A percentile compares a stretch with the other conserved stretches of the same genome.
Evolutionary conservation across 352 stramenopile genomes (phyloP).

Genomic region (Globisporangium carolinianum): DNA sequence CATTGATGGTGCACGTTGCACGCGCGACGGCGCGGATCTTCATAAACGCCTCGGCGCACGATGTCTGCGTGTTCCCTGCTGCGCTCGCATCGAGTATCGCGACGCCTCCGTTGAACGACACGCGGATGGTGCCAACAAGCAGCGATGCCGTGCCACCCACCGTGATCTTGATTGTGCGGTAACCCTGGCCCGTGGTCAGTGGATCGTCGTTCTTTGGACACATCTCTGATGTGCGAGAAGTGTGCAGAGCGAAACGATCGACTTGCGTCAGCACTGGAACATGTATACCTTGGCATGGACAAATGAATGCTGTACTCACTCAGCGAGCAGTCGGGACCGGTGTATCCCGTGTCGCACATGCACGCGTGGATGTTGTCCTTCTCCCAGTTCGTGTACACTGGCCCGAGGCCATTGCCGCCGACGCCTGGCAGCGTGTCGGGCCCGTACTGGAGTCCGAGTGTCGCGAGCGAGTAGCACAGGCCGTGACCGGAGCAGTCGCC

Average conservation of each 20-base stretch:
- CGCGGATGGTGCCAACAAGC: constrained; percentile 25
- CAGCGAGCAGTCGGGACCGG: constrained; percentile 77
- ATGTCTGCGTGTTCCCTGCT: constrained; percentile 20
- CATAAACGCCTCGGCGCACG: constrained; percentile 37
- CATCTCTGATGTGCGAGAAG: constrained; percentile 32
- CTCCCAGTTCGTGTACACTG: constrained; percentile 82
- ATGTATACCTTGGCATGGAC: not conserved
- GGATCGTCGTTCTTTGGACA: constrained; percentile 86
- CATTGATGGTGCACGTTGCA: constrained; percentile 30
- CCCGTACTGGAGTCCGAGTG: constrained; percentile 40
- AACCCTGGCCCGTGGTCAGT: constrained; percentile 60
- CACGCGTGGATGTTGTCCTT: constrained; percentile 70
- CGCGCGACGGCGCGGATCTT: constrained; percentile 30
- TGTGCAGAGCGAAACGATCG: not conserved
- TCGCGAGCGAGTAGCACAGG: constrained; percentile 49
- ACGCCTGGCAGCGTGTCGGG: constrained; percentile 26
- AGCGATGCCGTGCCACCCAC: constrained; percentile 23
- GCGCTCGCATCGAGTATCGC: constrained; percentile 32
- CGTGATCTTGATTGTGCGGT: constrained; percentile 51
- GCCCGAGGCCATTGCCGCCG: constrained; percentile 35
- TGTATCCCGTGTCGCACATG: constrained; percentile 80
- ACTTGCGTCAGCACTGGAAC: not conserved
- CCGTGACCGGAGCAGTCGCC: constrained; percentile 59
- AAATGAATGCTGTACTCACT: constrained; percentile 22
- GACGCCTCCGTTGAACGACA: constrained; percentile 47